Conservation (phyloP, 768 basidiomycete genomes). For the Heimioporus sp. region DNA sequence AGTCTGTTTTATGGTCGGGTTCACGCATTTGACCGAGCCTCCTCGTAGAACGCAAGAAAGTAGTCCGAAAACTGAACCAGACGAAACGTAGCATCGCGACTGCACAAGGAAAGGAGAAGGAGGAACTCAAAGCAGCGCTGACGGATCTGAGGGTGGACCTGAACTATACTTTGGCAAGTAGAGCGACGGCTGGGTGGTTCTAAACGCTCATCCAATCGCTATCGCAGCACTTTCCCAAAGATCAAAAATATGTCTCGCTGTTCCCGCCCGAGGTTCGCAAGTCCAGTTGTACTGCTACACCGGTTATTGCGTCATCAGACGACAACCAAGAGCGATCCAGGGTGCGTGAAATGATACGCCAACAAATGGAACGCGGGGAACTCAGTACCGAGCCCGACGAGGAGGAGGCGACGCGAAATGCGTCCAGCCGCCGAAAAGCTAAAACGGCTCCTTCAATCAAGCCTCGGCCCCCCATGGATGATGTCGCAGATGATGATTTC, state of each 20-base stretch:
- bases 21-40: background rate
- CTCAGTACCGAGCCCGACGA: constrained; percentile 62
- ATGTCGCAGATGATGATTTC: constrained; percentile 24
- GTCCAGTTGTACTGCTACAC: constrained; percentile 7
- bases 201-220: background rate
- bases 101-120: constrained; percentile 34
- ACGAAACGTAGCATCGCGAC: constrained; percentile 52
- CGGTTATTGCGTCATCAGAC: constrained; percentile 9
- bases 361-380: constrained; percentile 59
- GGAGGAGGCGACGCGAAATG: constrained; percentile 2
- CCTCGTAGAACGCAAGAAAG: constrained; percentile 78
- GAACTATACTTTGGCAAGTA: constrained; percentile 81
- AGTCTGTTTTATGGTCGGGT: constrained; percentile 12
- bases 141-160: constrained; percentile 76
- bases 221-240: constrained; percentile 75
- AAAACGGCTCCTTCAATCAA: constrained; percentile 2
- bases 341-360: constrained; percentile 56
- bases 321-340: constrained; percentile 54
- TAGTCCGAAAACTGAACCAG: constrained; percentile 72
- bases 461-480: constrained; percentile 6
- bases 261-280: constrained; percentile 66
- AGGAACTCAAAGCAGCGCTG: constrained; percentile 47
- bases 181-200: background rate
- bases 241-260: constrained; percentile 85
- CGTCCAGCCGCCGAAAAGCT: constrained; percentile 2